These are phyloP conservation scores for Talinum fruticosum DNA, from an alignment of 148 eudicot species.

Conservation along the genomic window DNA sequence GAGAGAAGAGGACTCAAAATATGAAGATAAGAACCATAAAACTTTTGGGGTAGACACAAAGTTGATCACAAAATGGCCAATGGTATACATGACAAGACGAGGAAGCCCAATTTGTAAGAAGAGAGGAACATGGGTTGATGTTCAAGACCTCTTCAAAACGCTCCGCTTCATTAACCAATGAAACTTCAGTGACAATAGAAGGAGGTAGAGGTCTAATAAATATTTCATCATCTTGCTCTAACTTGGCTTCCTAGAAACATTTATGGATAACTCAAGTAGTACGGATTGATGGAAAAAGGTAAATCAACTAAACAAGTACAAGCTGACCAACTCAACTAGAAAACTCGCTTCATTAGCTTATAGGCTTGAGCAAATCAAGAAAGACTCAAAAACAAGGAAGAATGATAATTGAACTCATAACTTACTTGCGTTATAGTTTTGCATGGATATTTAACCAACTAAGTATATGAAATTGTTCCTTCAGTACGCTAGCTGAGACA, in stretches of 20 bases:
- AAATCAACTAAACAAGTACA: neutral
- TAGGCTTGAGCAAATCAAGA: no score
- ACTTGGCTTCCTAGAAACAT: conserved; percentile 60
- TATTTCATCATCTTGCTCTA: conserved; percentile 51
- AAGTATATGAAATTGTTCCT: conserved; percentile 76
- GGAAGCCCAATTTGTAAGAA: neutral
- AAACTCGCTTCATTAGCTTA: neutral
- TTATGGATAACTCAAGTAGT: conserved; percentile 2
- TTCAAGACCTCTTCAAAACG: conserved; percentile 88
- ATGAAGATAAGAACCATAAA: neutral
- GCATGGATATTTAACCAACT: conserved; percentile 65
- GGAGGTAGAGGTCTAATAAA: conserved; percentile 96
- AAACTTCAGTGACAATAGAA: conserved; percentile 82
- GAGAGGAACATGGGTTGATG: conserved; percentile 4
- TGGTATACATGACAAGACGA: neutral
- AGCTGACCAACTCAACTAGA: neutral
- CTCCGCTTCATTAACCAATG: conserved; percentile 88
- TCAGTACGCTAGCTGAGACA: conserved; percentile 68
- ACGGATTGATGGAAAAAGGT: neutral
- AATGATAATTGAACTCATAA: no score
- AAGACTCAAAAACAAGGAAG: neutral
- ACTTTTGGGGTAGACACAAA: neutral
- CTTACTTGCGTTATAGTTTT: conserved; percentile 77
- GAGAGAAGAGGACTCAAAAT: neutral
- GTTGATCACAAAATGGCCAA: neutral